These are phyloP conservation scores for Nicotiana sylvestris DNA, from an alignment of 257 asterid genomes.

Conservation along the genomic window DNA sequence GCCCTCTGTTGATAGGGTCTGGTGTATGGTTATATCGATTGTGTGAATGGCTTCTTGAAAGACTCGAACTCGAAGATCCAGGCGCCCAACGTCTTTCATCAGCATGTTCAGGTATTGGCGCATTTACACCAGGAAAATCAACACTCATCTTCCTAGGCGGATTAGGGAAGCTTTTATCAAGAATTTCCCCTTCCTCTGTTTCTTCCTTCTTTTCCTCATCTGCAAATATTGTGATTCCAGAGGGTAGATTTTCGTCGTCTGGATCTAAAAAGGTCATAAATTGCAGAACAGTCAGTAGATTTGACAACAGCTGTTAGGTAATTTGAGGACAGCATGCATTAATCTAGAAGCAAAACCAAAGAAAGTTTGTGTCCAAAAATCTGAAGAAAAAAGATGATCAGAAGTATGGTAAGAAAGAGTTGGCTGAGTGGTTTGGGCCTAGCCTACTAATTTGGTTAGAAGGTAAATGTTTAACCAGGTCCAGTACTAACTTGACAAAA, in stretches of 20 bases:
- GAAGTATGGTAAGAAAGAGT: not conserved
- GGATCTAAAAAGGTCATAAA: slow-evolving; percentile 31
- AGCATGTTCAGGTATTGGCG: slow-evolving; percentile 83
- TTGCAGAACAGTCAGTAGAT: not conserved
- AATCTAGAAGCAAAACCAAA: slow-evolving; percentile 3
- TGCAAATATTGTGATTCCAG: slow-evolving; percentile 90
- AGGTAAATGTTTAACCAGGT: not conserved
- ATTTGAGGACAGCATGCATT: not conserved
- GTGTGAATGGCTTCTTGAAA: slow-evolving; percentile 37
- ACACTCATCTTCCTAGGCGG: slow-evolving; percentile 58
- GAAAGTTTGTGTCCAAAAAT: not conserved
- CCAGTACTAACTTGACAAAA: not conserved
- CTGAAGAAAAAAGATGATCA: not conserved
- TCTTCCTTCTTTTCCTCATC: slow-evolving; percentile 51
- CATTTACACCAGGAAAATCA: slow-evolving; percentile 86
- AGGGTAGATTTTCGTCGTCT: slow-evolving; percentile 68
- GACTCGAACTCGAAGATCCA: slow-evolving; percentile 24
- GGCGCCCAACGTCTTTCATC: slow-evolving; percentile 71
- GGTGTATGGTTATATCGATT: slow-evolving; percentile 36
- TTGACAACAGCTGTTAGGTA: not conserved
- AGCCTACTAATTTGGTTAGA: slow-evolving; percentile 7
- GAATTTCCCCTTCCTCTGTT: slow-evolving; percentile 71
- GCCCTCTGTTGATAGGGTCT: slow-evolving; percentile 39
- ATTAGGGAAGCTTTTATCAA: slow-evolving; percentile 28
- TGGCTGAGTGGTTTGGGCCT: not conserved